Conservation (phyloP, 257 asterid species). For the Verbena officinalis region DNA sequence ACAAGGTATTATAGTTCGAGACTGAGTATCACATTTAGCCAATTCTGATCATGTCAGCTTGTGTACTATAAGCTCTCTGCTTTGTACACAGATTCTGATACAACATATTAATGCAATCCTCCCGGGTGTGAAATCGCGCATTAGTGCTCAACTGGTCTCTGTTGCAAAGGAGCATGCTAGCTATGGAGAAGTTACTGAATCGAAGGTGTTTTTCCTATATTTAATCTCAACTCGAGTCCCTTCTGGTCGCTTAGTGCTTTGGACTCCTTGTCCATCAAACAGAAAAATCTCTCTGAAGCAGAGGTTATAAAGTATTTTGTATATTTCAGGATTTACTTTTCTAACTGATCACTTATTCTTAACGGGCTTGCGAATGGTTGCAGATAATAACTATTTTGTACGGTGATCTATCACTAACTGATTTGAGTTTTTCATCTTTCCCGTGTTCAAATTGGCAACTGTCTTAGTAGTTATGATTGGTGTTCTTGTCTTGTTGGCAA, state of each 20-base stretch:
- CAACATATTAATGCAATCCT: constrained; percentile 87
- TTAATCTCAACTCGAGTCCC: constrained; percentile 19
- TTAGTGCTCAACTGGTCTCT: constrained; percentile 68
- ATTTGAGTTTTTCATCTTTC: background rate
- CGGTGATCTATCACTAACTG: constrained; percentile 5
- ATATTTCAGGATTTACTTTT: constrained; percentile 14
- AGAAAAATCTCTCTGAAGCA: constrained; percentile 6
- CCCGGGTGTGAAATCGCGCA: constrained; percentile 88
- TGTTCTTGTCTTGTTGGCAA: background rate
- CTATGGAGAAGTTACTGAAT: constrained; percentile 90
- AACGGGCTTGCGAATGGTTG: background rate
- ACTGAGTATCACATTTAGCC: background rate
- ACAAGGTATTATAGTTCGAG: constrained; percentile 54
- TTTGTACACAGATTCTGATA: constrained; percentile 64
- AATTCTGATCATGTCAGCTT: constrained; percentile 10
- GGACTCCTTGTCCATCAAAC: background rate
- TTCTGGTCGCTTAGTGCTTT: constrained; percentile 13
- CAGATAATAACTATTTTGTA: constrained; percentile 12
- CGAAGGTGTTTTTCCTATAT: constrained; percentile 58
- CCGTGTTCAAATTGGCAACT: constrained; percentile 2
- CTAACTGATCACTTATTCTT: constrained; percentile 7
- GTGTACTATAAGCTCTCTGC: constrained; percentile 20
- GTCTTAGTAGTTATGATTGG: background rate
- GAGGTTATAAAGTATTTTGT: constrained; percentile 21
- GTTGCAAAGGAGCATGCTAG: constrained; percentile 97